Conservation (phyloP, 768 basidiomycete genomes). For the Lactarius tabidus region DNA sequence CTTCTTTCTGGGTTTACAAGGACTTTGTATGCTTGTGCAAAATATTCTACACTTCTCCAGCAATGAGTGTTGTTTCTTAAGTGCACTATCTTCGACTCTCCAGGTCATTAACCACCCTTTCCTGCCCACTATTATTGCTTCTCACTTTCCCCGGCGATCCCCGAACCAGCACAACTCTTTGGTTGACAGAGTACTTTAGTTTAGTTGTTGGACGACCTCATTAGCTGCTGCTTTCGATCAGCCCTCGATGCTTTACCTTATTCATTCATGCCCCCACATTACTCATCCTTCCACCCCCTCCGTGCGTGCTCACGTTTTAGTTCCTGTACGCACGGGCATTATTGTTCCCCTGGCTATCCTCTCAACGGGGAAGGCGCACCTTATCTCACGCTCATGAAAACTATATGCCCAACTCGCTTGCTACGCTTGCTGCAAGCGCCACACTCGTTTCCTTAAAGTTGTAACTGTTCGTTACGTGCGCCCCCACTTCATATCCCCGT, state of each 20-base stretch:
- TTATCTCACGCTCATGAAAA: conserved; percentile 17
- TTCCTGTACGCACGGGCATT: conserved; percentile 1
- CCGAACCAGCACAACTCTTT: conserved; percentile 1
- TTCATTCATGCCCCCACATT: conserved; percentile 6
- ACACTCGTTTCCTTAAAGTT: conserved; percentile 20
- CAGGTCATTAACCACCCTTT: conserved; percentile 14
- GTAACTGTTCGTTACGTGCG: conserved; percentile 21
- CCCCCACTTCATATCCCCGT: neutral
- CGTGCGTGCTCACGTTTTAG: conserved; percentile 3
- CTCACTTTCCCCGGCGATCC: conserved; percentile 4
- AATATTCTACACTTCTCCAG: conserved; percentile 22
- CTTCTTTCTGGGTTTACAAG: conserved; percentile 21
- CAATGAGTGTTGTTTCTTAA: conserved; percentile 23
- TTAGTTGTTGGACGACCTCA: conserved; percentile 18
- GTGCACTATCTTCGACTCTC: conserved; percentile 21
- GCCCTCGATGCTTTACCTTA: conserved; percentile 14
- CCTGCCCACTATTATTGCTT: conserved; percentile 5
- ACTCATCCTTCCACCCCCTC: neutral
- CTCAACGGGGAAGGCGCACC: neutral
- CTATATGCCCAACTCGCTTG: conserved; percentile 24
- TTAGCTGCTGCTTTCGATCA: conserved; percentile 16
- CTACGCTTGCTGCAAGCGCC: conserved; percentile 17
- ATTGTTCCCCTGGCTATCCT: neutral
- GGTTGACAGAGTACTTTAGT: conserved; percentile 15
- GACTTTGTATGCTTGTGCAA: conserved; percentile 24